phyloP scores from a whole-genome alignment of 495 filamentous ascomycete genomes.

The Extremus antarcticus region DNA sequence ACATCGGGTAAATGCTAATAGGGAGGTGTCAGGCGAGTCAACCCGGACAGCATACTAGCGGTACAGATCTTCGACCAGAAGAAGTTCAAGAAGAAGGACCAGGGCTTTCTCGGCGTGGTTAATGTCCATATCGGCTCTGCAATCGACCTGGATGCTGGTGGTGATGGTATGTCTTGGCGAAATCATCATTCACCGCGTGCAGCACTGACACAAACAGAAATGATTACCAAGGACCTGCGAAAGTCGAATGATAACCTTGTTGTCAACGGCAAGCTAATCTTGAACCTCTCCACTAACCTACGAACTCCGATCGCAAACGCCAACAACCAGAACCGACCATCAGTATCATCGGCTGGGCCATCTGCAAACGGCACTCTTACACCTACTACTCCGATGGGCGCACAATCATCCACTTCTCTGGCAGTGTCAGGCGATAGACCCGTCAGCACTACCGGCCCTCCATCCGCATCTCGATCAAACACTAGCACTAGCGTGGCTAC shows the following conservation, averaged over 20 bases:
- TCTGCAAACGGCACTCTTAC: slow-evolving; percentile 24
- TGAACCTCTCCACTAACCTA: slow-evolving; percentile 89
- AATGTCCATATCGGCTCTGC: slow-evolving; percentile 91
- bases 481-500: slow-evolving; percentile 10
- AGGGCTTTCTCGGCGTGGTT: slow-evolving; percentile 94
- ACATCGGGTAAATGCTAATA: neutral
- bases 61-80: slow-evolving; percentile 99
- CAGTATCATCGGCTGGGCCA: slow-evolving; percentile 23
- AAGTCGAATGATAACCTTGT: slow-evolving; percentile 97
- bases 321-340: slow-evolving; percentile 20
- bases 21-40: slow-evolving; percentile 51
- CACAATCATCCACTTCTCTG: slow-evolving; percentile 26
- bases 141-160: slow-evolving; percentile 76
- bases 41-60: slow-evolving; percentile 88
- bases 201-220: slow-evolving; percentile 42
- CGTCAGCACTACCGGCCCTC: slow-evolving; percentile 12
- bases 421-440: slow-evolving; percentile 20
- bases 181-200: neutral
- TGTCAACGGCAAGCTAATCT: slow-evolving; percentile 93
- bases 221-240: slow-evolving; percentile 97
- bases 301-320: slow-evolving; percentile 37
- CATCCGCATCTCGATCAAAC: slow-evolving; percentile 2
- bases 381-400: slow-evolving; percentile 21
- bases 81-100: slow-evolving; percentile 99
- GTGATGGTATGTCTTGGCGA: slow-evolving; percentile 61